Base-by-base conservation (phyloP, 2,329 filamentous ascomycete species). In the Aspergillus ochraceoroseus region DNA sequence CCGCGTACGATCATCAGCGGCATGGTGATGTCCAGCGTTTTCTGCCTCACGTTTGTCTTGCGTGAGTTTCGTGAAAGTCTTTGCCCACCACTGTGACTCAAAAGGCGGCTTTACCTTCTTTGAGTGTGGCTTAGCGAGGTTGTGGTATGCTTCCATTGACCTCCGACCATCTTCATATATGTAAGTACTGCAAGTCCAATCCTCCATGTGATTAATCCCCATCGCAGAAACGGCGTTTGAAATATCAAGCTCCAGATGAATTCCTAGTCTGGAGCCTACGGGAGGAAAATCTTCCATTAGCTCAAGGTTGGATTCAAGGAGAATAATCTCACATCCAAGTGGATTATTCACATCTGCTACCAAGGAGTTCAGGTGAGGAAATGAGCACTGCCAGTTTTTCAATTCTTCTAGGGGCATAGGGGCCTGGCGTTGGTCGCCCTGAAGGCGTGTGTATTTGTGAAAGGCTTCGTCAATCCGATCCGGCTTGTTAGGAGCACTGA, bases 51-150 rank as follows among this genome's bases (percentile, higher is more conserved):
- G 63, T 48, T 59, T 66, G 12, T 63, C 58, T 44, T 67, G 61
- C 2, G 64, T 69, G 39, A 68, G 51, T 17, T 65, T 51, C 1
- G 63, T 67, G 54, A 72, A 70, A 14, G 61, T 46, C 19, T 56
- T 57, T 9, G 62, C 68, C 70, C 70, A 72, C 66, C 68, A 72
- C 8, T 54, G 56, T 9, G 67, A 68, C 44, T 69, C 66, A 28
- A 71, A 69, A 2, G 63, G 57, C 13, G 67, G 65, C 43, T 62
- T 63, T 37, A 71, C 55, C 43, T 63, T 64, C n/a, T 66, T 63
- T 3, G 61, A 58, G 17, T 57, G 49, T n/a, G 63, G 53, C 38
- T 56, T 59, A 12, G 48, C 47, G n/a, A 66, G 53, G 18, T 62
- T 56, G 18, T 66, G 58, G 19, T 62, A 54, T 5, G 49, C 57